Evolutionary conservation across 129 eudicot genomes (phyloP).

Genomic region (Ambrosia trifida): DNA sequence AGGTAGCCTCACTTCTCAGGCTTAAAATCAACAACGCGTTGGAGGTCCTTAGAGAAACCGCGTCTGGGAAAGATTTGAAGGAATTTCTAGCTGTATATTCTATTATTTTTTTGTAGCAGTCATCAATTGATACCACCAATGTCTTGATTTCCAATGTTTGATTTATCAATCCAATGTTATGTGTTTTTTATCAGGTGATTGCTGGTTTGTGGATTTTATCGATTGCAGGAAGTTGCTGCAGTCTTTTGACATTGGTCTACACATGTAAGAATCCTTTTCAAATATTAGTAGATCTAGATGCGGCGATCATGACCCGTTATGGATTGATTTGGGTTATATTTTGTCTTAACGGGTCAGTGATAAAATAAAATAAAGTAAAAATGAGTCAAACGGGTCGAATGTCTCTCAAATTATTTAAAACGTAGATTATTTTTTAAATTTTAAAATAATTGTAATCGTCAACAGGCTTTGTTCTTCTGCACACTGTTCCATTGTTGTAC

Average conservation of each 20-base stretch:
- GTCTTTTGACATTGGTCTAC: slow-evolving; percentile 70
- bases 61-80: slow-evolving; percentile 83
- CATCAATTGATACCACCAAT: background rate
- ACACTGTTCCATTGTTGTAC: slow-evolving; percentile 73
- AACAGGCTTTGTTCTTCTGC: slow-evolving; percentile 66
- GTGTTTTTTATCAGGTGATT: slow-evolving; percentile 49
- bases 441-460: background rate
- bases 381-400: background rate
- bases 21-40: slow-evolving; percentile 64
- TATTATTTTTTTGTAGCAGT: background rate
- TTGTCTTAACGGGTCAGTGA: background rate
- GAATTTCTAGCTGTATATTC: slow-evolving; percentile 73
- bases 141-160: background rate
- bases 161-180: slow-evolving; percentile 8
- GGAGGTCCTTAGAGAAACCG: slow-evolving; percentile 61
- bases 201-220: slow-evolving; percentile 86
- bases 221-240: slow-evolving; percentile 59
- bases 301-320: background rate
- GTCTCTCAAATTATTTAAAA: too few species aligned
- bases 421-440: background rate
- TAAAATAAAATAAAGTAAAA: background rate
- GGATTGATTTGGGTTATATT: background rate
- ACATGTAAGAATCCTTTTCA: slow-evolving; percentile 45
- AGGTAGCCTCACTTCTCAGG: slow-evolving; percentile 56
- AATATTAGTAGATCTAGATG: background rate